Evolutionary conservation across 768 basidiomycete species (phyloP), one percentile per base, ranked within the genome.

Genomic region (Leccinum obscurum): DNA sequence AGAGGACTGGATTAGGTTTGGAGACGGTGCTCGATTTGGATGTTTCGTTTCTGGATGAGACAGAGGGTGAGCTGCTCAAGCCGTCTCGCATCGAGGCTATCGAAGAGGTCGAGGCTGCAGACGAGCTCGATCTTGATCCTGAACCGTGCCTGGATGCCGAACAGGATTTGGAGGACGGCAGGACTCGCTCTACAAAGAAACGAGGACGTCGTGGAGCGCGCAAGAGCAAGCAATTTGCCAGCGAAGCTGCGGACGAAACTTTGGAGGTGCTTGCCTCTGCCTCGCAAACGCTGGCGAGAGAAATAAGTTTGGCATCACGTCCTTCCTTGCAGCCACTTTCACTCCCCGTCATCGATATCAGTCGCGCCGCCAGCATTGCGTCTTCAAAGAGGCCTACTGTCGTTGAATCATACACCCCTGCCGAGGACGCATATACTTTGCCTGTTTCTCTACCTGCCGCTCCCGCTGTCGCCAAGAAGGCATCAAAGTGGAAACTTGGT

Each of bases 181-280:
- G 59, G 49, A 80, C 62, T 84, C 87, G 57, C 11, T 91, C 90
- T 52, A 89, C 83, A 50, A 86, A 84, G 72, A 94, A 88, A 76
- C 82, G 92, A 28, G 83, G 92, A 59, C 95, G 92, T 75, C 83
- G 94, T 54, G 93, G 94, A 44, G 85, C 88, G 3, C 83, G 95
- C 55, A 95, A 92, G 77, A 89, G 89, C 68, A 83, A 89, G 67
- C 71, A 72, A 13, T 65, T 64, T 53, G 13, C 65, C 60, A 56
- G 34, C 7, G 70, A 52, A 14, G 62, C n/a, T 8, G 62, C 77
- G 37, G 87, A 88, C 59, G 81, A 82, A 56, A 86, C 85, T 6
- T 77, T 92, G 60, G 81, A 82, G 22, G 87, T 85, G 5, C 83
- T 95, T 44, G 93, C 92, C 17, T 82, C 80, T 59, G 92, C 90